phyloP scores from a whole-genome alignment of 2,329 filamentous ascomycete species.

The Amesomyces nigricolor region DNA sequence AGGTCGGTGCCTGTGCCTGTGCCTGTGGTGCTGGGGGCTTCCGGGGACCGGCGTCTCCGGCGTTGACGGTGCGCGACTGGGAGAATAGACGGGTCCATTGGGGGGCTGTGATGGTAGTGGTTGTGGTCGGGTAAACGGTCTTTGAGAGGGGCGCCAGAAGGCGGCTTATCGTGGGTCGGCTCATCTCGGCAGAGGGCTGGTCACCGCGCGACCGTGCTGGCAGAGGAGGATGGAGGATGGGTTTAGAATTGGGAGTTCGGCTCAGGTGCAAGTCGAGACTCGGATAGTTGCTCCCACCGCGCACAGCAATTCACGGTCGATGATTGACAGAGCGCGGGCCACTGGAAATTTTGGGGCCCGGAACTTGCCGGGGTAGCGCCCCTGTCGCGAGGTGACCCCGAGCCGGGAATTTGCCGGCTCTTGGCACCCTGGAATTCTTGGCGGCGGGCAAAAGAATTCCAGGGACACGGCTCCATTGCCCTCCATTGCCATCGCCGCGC shows the following conservation, averaged over 20 bases:
- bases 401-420: conserved; percentile 24
- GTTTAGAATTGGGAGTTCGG: background rate
- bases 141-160: conserved; percentile 23
- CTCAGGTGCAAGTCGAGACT: background rate
- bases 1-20: background rate
- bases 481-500: conserved; percentile 10
- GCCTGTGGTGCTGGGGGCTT: background rate
- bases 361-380: conserved; percentile 7
- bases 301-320: background rate
- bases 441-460: conserved; percentile 10
- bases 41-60: background rate
- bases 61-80: conserved; percentile 15
- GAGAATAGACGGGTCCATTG: conserved; percentile 27
- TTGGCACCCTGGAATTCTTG: conserved; percentile 17
- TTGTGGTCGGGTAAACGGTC: conserved; percentile 17
- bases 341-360: conserved; percentile 21
- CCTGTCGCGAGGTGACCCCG: background rate
- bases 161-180: conserved; percentile 23
- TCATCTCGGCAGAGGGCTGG: conserved; percentile 22
- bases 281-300: background rate
- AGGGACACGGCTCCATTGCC: conserved; percentile 1
- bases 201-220: background rate
- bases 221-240: background rate
- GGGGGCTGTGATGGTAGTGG: conserved; percentile 13
- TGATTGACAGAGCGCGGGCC: background rate